These are phyloP conservation scores for Myrica gale DNA, from an alignment of 306 rosid genomes.

Conservation along the genomic window DNA sequence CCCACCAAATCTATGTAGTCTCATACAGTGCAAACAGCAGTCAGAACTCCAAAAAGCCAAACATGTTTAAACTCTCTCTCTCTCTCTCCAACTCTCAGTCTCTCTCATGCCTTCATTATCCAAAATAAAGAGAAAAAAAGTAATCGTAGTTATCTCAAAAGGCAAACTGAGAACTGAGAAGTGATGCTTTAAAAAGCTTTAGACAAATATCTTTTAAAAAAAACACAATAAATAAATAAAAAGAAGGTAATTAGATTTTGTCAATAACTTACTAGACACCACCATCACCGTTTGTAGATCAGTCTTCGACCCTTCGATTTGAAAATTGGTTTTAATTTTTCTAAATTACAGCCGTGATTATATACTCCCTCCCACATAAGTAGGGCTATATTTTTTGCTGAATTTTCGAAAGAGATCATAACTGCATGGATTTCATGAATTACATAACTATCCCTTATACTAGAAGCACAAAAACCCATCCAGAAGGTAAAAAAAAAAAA, in stretches of 20 bases:
- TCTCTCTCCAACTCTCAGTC: constrained; percentile 18
- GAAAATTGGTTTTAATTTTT: not conserved
- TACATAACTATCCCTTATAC: constrained; percentile 32
- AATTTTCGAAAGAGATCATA: constrained; percentile 34
- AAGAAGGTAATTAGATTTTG: not conserved
- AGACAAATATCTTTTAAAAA: not conserved
- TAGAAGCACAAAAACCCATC: not conserved
- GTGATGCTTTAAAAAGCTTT: constrained; percentile 21
- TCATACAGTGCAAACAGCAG: not conserved
- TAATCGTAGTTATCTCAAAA: constrained; percentile 31
- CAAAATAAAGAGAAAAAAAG: constrained; percentile 5
- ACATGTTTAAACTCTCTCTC: not conserved
- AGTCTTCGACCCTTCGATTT: not conserved
- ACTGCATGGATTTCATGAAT: constrained; percentile 39
- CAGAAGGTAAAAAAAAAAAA: too few relatives aligned
- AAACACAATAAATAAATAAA: not conserved
- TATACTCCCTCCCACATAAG: constrained; percentile 25
- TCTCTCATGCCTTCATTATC: constrained; percentile 25
- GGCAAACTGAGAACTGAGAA: constrained; percentile 18
- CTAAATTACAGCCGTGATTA: constrained; percentile 26
- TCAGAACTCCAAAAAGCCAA: constrained; percentile 20
- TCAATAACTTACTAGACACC: not conserved
- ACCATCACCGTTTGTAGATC: not conserved
- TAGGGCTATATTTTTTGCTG: constrained; percentile 43
- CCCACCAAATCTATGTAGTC: constrained; percentile 28